A percentile compares a stretch with the other conserved stretches of the same genome.
Evolutionary conservation across 495 filamentous ascomycete genomes (phyloP).

Genomic region (Penicillium flavigenum): DNA sequence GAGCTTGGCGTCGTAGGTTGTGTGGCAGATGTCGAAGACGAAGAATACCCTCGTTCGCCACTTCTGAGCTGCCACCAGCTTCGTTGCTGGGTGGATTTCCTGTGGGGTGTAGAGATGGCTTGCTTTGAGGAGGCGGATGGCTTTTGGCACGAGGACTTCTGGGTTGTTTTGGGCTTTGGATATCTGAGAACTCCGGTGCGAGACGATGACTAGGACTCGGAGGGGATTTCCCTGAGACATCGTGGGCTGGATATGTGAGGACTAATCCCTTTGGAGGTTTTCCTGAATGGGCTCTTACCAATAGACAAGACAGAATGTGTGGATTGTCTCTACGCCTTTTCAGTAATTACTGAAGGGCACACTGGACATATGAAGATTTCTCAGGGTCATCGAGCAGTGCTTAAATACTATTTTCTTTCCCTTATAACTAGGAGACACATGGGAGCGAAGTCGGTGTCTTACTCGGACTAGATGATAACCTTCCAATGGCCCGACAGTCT

Average conservation of each 20-base stretch:
- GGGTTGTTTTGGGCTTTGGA: constrained; percentile 20
- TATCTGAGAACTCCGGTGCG: constrained; percentile 24
- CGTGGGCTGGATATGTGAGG: constrained; percentile 6
- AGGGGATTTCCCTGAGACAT: constrained; percentile 21
- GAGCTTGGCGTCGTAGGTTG: constrained; percentile 25
- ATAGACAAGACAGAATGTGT: not conserved
- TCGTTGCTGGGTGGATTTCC: constrained; percentile 5
- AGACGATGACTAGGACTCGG: constrained; percentile 29
- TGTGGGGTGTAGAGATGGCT: constrained; percentile 4
- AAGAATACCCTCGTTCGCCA: constrained; percentile 28
- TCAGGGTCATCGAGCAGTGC: not conserved
- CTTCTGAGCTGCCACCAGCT: constrained; percentile 27
- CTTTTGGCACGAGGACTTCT: constrained; percentile 22
- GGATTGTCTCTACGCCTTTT: not conserved
- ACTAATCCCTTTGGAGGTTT: not conserved
- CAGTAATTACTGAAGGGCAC: not conserved
- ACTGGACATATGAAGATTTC: not conserved
- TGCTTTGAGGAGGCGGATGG: constrained; percentile 21
- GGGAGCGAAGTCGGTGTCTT: constrained; percentile 9
- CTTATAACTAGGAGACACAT: not conserved
- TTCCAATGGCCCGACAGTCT: constrained; percentile 13
- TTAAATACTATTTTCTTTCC: not conserved
- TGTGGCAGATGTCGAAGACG: constrained; percentile 30
- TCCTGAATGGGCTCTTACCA: not conserved
- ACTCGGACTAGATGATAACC: constrained; percentile 8